Conservation (phyloP, 2,329 filamentous ascomycete species). For the Cercospora berteroae region DNA sequence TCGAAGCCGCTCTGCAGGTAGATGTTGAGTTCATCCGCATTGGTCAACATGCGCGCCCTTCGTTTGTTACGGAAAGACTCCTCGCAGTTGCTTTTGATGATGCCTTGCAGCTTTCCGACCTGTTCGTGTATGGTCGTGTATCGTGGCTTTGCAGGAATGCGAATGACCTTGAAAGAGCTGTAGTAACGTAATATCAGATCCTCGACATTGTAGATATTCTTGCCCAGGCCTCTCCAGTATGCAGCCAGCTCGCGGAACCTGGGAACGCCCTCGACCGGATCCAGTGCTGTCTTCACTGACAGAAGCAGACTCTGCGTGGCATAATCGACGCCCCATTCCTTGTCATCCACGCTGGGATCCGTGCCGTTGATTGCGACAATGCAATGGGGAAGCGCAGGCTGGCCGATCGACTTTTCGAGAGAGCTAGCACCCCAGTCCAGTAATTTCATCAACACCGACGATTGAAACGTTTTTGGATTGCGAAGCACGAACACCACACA, state of each 20-base stretch:
- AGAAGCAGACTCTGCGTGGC: slow-evolving; percentile 37
- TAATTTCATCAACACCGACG: slow-evolving; percentile 40
- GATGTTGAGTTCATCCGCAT: slow-evolving; percentile 47
- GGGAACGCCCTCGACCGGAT: slow-evolving; percentile 36
- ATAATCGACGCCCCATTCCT: slow-evolving; percentile 37
- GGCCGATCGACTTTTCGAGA: slow-evolving; percentile 55
- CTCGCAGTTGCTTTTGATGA: slow-evolving; percentile 45
- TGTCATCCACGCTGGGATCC: slow-evolving; percentile 36
- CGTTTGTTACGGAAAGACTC: slow-evolving; percentile 45
- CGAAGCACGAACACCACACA: slow-evolving; percentile 45
- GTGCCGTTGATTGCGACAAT: slow-evolving; percentile 50
- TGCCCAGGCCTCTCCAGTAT: slow-evolving; percentile 45
- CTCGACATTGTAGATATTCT: slow-evolving; percentile 45
- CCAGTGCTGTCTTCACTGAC: slow-evolving; percentile 35
- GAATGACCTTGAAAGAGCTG: slow-evolving; percentile 47
- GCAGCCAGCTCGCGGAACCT: slow-evolving; percentile 42
- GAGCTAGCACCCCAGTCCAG: slow-evolving; percentile 53
- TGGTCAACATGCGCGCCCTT: slow-evolving; percentile 49
- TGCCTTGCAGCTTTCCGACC: slow-evolving; percentile 46
- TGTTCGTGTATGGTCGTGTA: slow-evolving; percentile 53
- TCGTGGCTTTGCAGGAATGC: slow-evolving; percentile 47
- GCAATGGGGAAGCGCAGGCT: slow-evolving; percentile 55
- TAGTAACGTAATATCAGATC: slow-evolving; percentile 54
- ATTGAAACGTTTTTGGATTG: slow-evolving; percentile 41
- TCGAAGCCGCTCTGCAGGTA: slow-evolving; percentile 53